Conservation (phyloP, 352 stramenopile species). For the Saprolegnia diclina region DNA sequence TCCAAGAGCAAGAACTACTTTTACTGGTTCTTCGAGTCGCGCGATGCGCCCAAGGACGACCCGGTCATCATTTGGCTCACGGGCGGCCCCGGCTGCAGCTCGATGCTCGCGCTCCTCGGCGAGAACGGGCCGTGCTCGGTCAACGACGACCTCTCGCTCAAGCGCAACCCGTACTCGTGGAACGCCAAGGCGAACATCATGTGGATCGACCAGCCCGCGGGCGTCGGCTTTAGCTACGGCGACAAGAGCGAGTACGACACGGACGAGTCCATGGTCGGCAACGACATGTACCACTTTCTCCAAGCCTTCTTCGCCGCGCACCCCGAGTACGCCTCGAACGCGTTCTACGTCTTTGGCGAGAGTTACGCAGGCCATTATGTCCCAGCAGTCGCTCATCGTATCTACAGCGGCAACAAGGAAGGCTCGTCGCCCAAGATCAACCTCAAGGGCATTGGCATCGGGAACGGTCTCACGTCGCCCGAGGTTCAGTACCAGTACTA, state of each 20-base stretch:
- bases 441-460: slow-evolving; percentile 90
- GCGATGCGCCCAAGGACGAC: slow-evolving; percentile 67
- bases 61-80: slow-evolving; percentile 97
- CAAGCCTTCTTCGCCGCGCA: slow-evolving; percentile 89
- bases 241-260: slow-evolving; percentile 81
- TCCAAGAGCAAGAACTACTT: slow-evolving; percentile 93
- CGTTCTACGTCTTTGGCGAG: slow-evolving; percentile 93
- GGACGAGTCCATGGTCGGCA: slow-evolving; percentile 88
- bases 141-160: slow-evolving; percentile 42
- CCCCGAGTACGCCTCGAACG: slow-evolving; percentile 84
- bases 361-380: slow-evolving; percentile 93
- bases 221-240: slow-evolving; percentile 93
- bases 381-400: slow-evolving; percentile 66
- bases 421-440: slow-evolving; percentile 71
- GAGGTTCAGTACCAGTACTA: slow-evolving; percentile 86
- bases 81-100: slow-evolving; percentile 75
- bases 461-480: slow-evolving; percentile 94
- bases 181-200: slow-evolving; percentile 65
- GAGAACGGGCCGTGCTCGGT: slow-evolving; percentile 53
- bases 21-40: slow-evolving; percentile 95
- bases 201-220: slow-evolving; percentile 85
- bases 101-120: slow-evolving; percentile 73
- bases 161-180: slow-evolving; percentile 68
- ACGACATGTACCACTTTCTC: slow-evolving; percentile 96
- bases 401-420: slow-evolving; percentile 72